Conservation (phyloP, 2,329 filamentous ascomycete species). For the Penicillium decumbens region DNA sequence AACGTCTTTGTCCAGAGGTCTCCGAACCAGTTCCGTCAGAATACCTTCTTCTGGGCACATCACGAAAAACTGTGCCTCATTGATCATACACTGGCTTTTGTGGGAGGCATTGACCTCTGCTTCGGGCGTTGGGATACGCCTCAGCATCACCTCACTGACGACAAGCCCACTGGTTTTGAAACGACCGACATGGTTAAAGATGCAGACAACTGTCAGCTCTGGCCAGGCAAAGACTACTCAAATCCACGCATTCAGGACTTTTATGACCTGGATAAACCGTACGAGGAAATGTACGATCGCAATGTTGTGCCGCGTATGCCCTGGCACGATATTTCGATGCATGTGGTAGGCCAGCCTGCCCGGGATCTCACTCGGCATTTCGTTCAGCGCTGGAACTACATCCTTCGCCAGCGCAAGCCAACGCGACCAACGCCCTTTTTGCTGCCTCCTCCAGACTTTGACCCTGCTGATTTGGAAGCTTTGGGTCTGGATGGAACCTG, state of each 20-base stretch:
- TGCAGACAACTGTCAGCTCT: constrained; percentile 86
- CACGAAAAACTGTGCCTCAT: constrained; percentile 98
- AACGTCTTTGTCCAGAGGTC: constrained; percentile 96
- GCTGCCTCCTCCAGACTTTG: constrained; percentile 88
- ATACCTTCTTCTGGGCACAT: constrained; percentile 98
- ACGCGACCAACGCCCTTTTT: constrained; percentile 91
- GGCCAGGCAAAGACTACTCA: constrained; percentile 97
- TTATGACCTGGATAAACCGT: constrained; percentile 85
- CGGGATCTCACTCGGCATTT: constrained; percentile 93
- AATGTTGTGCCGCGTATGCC: constrained; percentile 88
- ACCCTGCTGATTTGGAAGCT: constrained; percentile 75
- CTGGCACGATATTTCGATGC: constrained; percentile 98
- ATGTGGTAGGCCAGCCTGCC: constrained; percentile 91
- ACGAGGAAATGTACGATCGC: constrained; percentile 98
- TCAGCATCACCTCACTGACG: constrained; percentile 83
- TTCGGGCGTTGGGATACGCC: constrained; percentile 97
- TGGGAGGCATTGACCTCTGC: constrained; percentile 92
- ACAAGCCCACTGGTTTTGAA: constrained; percentile 94
- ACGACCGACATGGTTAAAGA: constrained; percentile 71
- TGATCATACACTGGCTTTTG: constrained; percentile 91
- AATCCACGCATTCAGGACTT: constrained; percentile 96
- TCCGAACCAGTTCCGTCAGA: constrained; percentile 96
- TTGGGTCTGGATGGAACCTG: constrained; percentile 90
- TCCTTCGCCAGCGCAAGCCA: constrained; percentile 85
- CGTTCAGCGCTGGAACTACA: constrained; percentile 96